Conservation (phyloP, 1,139 yeast genomes). For the Kodamaea sp. region DNA sequence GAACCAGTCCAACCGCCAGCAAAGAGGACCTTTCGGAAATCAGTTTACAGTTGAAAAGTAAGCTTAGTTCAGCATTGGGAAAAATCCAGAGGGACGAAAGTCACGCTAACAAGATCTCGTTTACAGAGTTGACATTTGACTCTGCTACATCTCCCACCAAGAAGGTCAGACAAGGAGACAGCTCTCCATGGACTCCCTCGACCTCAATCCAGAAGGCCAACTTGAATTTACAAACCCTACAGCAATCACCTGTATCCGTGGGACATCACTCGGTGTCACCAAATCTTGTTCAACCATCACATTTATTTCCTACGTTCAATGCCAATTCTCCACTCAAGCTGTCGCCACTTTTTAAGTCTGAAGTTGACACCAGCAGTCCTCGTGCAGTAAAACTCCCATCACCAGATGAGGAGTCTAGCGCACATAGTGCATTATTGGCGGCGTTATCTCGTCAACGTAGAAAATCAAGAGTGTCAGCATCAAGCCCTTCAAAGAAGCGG, state of each 20-base stretch:
- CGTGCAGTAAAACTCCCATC: slow-evolving; percentile 23
- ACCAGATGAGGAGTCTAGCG: slow-evolving; percentile 44
- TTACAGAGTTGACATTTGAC: slow-evolving; percentile 36
- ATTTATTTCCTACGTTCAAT: slow-evolving; percentile 6
- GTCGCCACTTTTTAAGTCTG: slow-evolving; percentile 24
- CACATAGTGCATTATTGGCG: slow-evolving; percentile 46
- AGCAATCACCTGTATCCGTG: slow-evolving; percentile 32
- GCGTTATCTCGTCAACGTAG: slow-evolving; percentile 36
- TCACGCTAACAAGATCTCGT: slow-evolving; percentile 23
- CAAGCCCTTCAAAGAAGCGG: slow-evolving; percentile 12
- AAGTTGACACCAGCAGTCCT: slow-evolving; percentile 5
- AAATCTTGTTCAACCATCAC: not conserved
- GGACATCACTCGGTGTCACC: slow-evolving; percentile 4
- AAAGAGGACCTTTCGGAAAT: slow-evolving; percentile 41
- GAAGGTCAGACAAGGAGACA: slow-evolving; percentile 9
- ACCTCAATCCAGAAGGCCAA: slow-evolving; percentile 30
- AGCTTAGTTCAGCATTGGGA: slow-evolving; percentile 43
- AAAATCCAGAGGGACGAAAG: slow-evolving; percentile 30
- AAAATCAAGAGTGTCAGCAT: slow-evolving; percentile 22
- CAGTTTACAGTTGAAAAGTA: slow-evolving; percentile 39
- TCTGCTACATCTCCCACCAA: slow-evolving; percentile 34
- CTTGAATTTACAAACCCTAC: slow-evolving; percentile 41
- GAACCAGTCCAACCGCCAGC: slow-evolving; percentile 14
- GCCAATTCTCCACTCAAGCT: slow-evolving; percentile 20
- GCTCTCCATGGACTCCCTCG: slow-evolving; percentile 25